Percentiles rank a stretch among this genome's conserved stretches.
Evolutionary conservation across 345 rosid species (phyloP).

Genomic region (Luvunga scandens): DNA sequence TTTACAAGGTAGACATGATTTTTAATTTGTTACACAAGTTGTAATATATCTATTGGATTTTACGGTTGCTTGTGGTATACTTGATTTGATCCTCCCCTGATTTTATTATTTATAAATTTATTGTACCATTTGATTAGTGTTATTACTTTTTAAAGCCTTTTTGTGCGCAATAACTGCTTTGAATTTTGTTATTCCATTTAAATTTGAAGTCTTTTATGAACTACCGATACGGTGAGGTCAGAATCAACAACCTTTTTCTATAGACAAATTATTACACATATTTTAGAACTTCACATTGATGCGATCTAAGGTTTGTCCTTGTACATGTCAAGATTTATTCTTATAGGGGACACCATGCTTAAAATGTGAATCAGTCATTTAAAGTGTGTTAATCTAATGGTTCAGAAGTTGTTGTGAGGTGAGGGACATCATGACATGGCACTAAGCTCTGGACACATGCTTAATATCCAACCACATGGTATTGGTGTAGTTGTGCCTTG

Average conservation of each 20-base stretch:
- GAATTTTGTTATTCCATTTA: neutral
- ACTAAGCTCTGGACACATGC: neutral
- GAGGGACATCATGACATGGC: neutral
- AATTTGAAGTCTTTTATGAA: neutral
- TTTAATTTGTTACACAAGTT: constrained; percentile 1
- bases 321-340: neutral
- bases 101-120: neutral
- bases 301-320: neutral
- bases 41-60: constrained; percentile 4
- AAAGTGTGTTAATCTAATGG: neutral
- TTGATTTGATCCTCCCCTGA: neutral
- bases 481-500: neutral
- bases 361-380: neutral
- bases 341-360: no score
- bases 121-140: neutral
- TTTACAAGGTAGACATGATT: constrained; percentile 54
- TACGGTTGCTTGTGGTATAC: neutral
- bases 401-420: neutral
- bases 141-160: neutral
- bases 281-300: neutral
- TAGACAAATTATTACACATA: neutral
- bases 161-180: neutral
- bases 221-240: neutral
- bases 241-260: neutral
- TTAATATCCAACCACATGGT: neutral